Conservation (phyloP, 2,329 filamentous ascomycete genomes). For the Neonectria ditissima region DNA sequence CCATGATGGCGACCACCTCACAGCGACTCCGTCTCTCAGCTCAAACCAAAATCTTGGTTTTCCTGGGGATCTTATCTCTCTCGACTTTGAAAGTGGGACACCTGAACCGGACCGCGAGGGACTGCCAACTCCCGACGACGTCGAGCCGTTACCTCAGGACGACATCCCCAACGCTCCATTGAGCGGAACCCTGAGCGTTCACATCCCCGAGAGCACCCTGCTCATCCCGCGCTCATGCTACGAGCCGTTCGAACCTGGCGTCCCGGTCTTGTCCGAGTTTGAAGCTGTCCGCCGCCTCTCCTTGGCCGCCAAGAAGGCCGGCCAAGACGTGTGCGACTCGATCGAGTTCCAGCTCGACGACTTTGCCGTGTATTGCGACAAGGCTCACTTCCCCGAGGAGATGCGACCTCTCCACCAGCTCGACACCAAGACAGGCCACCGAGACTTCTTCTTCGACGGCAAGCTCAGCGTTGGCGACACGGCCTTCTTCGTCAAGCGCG, state of each 20-base stretch:
- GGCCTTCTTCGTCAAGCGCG: constrained; percentile 63
- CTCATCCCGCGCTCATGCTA: constrained; percentile 47
- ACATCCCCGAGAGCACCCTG: constrained; percentile 45
- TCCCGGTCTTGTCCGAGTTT: constrained; percentile 40
- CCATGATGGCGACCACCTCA: constrained; percentile 20
- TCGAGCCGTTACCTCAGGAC: background rate
- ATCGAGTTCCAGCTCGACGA: constrained; percentile 66
- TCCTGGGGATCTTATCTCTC: constrained; percentile 9
- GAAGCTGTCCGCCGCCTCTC: constrained; percentile 30
- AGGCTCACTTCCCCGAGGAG: constrained; percentile 55
- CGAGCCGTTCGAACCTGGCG: constrained; percentile 47
- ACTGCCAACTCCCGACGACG: constrained; percentile 14
- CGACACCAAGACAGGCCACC: constrained; percentile 49
- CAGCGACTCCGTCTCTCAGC: constrained; percentile 18
- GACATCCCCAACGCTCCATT: background rate
- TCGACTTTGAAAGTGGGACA: constrained; percentile 2
- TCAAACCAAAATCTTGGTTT: constrained; percentile 14
- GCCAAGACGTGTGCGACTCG: constrained; percentile 47
- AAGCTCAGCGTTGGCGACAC: constrained; percentile 59
- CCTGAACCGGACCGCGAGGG: background rate
- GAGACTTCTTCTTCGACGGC: constrained; percentile 69
- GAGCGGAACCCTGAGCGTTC: constrained; percentile 36
- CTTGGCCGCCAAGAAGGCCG: constrained; percentile 22
- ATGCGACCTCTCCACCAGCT: constrained; percentile 68
- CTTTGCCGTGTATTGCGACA: constrained; percentile 68